A percentile compares a stretch with the other conserved stretches of the same genome.
These are phyloP conservation scores for Schizonepeta tenuifolia DNA, from an alignment of 257 asterid species.

Conservation along the genomic window DNA sequence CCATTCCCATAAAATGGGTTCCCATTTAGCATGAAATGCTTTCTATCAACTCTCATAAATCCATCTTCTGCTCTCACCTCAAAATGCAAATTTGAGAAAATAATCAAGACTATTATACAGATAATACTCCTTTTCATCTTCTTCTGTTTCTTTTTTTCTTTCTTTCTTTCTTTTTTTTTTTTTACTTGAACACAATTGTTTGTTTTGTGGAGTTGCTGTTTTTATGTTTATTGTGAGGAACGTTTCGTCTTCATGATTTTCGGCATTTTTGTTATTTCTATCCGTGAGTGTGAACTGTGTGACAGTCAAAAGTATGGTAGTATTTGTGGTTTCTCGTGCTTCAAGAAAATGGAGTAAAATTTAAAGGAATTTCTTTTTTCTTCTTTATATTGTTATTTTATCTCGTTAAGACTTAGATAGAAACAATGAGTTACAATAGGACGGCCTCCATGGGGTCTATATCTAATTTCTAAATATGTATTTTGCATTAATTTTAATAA, in stretches of 20 bases:
- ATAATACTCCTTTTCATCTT: conserved; percentile 39
- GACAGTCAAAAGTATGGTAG: conserved; percentile 10
- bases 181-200: background rate
- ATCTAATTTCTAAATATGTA: too few relatives aligned
- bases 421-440: too few relatives aligned
- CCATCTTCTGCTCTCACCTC: conserved; percentile 42
- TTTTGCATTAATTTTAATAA: too few relatives aligned
- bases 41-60: conserved; percentile 44
- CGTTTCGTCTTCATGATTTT: background rate
- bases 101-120: conserved; percentile 16
- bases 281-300: conserved; percentile 6
- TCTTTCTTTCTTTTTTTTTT: conserved; percentile 44
- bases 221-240: background rate
- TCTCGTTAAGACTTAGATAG: too few relatives aligned
- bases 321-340: conserved; percentile 17
- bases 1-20: conserved; percentile 58
- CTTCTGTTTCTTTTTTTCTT: background rate
- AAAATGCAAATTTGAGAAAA: conserved; percentile 23
- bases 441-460: too few relatives aligned
- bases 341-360: background rate
- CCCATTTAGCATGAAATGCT: conserved; percentile 51
- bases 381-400: too few relatives aligned
- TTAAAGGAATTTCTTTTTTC: too few relatives aligned
- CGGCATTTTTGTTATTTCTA: background rate
- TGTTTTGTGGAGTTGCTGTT: background rate